Base-by-base conservation (phyloP, 371 early-diverging fungal genomes). In the Mortierella sp. region DNA sequence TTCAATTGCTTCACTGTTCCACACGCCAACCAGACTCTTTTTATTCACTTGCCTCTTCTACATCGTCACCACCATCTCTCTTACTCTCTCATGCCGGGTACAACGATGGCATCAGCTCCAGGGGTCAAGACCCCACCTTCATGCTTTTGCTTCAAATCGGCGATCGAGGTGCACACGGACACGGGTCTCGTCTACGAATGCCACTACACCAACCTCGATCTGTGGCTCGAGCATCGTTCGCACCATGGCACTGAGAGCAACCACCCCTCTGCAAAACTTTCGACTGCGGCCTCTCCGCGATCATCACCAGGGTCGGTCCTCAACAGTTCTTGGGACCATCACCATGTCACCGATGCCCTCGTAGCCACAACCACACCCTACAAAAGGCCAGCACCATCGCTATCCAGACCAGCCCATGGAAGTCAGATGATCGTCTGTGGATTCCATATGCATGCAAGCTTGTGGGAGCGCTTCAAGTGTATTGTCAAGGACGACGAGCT, bases 401-500 rank as follows among this genome's bases (percentile, higher is more conserved):
- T 45, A 39, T 16, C 53, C 19, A 25, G 10, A 10, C 5, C 60
- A 9, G 28, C 22, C 57, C 31, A 44, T 34, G 21, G 24, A 13
- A 41, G 31, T 12, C 57, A 54, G 28, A 39, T 22, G 12, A 17
- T 52, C 19, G 56, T 73, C 1, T 73, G 74, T 49, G 74, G 74
- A 44, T 73, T 73, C 55, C 74, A 73, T 58, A 44, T 73, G 44
- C 74, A 73, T 27, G 25, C 47, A n/a, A 17, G 21, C 21, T 43
- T 50, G 43, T 67, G 67, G 74, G 51, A 59, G 13, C 1, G 1
- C 29, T 71, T 60, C 54, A 55, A 60, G 49, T 10, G 19, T 34
- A 57, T 48, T 0, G 49, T 54, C 17, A 52, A 41, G 57, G 44
- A 56, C 3, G 43, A 25, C 0, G 52, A 31, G 31, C 14, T 28